phyloP scores from a whole-genome alignment of 1,139 yeast genomes.

The Geotrichum macrosporum region DNA sequence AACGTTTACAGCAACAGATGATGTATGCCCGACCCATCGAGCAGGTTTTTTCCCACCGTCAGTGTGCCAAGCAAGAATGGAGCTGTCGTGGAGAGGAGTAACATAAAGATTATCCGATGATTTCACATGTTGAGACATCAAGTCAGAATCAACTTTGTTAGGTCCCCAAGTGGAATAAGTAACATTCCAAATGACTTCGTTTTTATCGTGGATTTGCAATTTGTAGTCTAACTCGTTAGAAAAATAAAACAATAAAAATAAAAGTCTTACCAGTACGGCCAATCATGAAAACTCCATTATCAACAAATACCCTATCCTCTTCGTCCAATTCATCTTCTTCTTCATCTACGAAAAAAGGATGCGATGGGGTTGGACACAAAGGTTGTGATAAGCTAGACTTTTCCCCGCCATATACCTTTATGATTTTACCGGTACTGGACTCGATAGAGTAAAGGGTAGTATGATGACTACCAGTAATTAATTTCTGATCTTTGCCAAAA shows the following conservation, averaged over 20 bases:
- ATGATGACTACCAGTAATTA: slow-evolving; percentile 79
- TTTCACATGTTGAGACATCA: slow-evolving; percentile 42
- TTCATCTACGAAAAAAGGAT: slow-evolving; percentile 23
- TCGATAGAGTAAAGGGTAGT: slow-evolving; percentile 76
- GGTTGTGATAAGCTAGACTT: slow-evolving; percentile 28
- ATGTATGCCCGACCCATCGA: slow-evolving; percentile 63
- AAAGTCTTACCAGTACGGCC: slow-evolving; percentile 36
- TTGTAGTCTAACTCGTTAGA: slow-evolving; percentile 43
- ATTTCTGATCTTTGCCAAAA: slow-evolving; percentile 72
- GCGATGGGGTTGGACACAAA: slow-evolving; percentile 23
- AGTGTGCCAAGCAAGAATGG: slow-evolving; percentile 50
- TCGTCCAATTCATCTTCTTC: slow-evolving; percentile 25
- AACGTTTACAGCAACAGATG: slow-evolving; percentile 64
- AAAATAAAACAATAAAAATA: slow-evolving; percentile 44
- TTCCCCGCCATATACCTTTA: slow-evolving; percentile 60
- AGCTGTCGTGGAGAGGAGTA: slow-evolving; percentile 70
- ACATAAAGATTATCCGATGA: slow-evolving; percentile 66
- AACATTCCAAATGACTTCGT: slow-evolving; percentile 75
- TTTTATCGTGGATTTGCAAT: slow-evolving; percentile 59
- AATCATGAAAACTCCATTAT: slow-evolving; percentile 36
- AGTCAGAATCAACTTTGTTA: slow-evolving; percentile 72
- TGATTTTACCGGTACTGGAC: slow-evolving; percentile 69
- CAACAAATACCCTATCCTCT: slow-evolving; percentile 25
- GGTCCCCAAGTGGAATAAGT: slow-evolving; percentile 92
- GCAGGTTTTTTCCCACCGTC: slow-evolving; percentile 61